Conservation (phyloP, 1,139 yeast genomes). For the Hemisphaericaspora subhashii region DNA sequence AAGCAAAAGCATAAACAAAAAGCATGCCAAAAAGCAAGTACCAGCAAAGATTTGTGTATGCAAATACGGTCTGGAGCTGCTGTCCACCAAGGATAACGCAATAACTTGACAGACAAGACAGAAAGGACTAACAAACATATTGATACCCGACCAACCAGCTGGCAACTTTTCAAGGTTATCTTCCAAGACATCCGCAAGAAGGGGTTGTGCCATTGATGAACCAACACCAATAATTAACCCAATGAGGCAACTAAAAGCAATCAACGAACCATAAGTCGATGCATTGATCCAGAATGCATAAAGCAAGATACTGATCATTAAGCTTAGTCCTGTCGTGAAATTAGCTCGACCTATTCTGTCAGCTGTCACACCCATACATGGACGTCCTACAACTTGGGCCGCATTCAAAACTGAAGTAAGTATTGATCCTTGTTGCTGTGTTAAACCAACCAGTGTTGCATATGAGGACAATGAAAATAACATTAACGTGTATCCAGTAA, state of each 20-base stretch:
- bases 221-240: constrained; percentile 66
- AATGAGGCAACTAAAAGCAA: constrained; percentile 52
- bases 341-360: constrained; percentile 62
- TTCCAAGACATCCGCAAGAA: constrained; percentile 56
- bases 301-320: constrained; percentile 34
- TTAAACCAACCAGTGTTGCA: constrained; percentile 59
- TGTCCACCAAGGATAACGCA: constrained; percentile 44
- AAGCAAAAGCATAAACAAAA: constrained; percentile 28
- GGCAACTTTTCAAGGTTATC: constrained; percentile 44
- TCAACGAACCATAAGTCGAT: constrained; percentile 46
- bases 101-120: constrained; percentile 51
- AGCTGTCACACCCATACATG: constrained; percentile 56
- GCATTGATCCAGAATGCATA: constrained; percentile 59
- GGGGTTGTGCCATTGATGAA: constrained; percentile 59
- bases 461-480: constrained; percentile 63
- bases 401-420: constrained; percentile 64
- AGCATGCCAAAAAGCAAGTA: constrained; percentile 36
- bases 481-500: constrained; percentile 59
- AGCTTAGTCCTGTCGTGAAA: constrained; percentile 36
- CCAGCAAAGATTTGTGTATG: constrained; percentile 66
- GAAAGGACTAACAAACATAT: constrained; percentile 46
- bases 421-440: constrained; percentile 54
- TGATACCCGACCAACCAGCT: constrained; percentile 61
- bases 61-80: constrained; percentile 44
- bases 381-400: constrained; percentile 68